Evolutionary conservation across 169 alveolate species (phyloP), one percentile per base, ranked within the genome.

Genomic region (Cryptosporidium parvum): DNA sequence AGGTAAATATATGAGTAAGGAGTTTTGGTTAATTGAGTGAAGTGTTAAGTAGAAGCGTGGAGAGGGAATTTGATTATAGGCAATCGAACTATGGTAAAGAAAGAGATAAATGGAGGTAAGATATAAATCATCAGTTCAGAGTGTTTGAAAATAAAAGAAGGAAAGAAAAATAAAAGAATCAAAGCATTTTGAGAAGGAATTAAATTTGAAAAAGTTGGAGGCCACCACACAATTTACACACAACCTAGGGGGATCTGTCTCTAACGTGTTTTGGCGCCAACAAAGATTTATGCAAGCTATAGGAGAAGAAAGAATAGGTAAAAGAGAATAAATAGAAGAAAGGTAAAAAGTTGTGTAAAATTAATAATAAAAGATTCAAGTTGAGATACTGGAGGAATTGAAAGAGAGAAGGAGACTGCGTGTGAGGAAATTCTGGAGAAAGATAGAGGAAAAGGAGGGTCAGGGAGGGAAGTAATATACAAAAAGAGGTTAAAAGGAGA

Each of bases 201-300:
- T 26, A 59, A 59, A 58, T 21, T 29, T 58, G 68, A n/a, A 58
- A 9, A 58, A 23, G 42, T 31, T n/a, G 8, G 18, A 23, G n/a
- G 2, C 52, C 31, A 37, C 72, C 72, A 65, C 72, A 65, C 72
- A 65, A 35, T 65, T 37, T n/a, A n/a, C 69, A 59, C 69, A 59
- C 69, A 59, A 31, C 21, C 21, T 2, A 35, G 72, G 53, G 72
- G 72, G 51, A 37, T 33, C 33, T 65, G 72, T 65, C 72, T 65
- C 72, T 65, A 16, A 48, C 8, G 52, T 56, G 67, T 56, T 65
- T 23, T 65, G 72, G 72, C 72, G 72, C 72, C 72, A 65, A 65
- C 0, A 0, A 12, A 52, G 48, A 18, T 65, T 65, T 33, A 29
- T 26, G 18, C 6, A 65, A 31, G 16, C 10, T 1, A 14, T 9